phyloP scores from a whole-genome alignment of 179 eudicot genomes.

The Actinidia polygama region DNA sequence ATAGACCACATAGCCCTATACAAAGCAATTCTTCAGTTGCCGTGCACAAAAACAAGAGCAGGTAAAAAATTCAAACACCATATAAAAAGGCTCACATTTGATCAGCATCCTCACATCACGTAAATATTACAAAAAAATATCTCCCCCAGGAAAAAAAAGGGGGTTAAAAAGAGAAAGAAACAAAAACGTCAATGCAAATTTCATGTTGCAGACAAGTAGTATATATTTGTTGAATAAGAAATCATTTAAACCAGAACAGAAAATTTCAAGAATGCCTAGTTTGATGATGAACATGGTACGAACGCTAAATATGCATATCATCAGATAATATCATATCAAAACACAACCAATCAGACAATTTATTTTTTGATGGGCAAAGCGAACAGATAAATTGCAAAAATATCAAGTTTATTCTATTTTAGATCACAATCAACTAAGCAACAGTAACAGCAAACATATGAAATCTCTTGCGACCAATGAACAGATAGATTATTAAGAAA shows the following conservation, averaged over 20 bases:
- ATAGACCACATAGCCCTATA: constrained; percentile 58
- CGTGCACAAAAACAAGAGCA: not conserved
- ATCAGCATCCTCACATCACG: not conserved
- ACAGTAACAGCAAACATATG: not conserved
- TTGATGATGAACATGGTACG: not conserved
- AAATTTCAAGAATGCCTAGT: not conserved
- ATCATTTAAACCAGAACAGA: not conserved
- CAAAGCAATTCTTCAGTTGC: not conserved
- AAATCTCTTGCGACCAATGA: not conserved
- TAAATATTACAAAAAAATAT: no score
- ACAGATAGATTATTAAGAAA: not conserved
- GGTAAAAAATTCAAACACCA: not conserved
- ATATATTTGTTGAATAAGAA: not conserved
- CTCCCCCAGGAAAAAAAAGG: not conserved
- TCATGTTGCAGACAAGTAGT: not conserved
- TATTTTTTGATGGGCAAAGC: no score
- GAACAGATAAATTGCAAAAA: no score
- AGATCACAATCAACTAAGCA: not conserved
- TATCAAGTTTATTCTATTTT: no score
- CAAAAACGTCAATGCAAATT: not conserved
- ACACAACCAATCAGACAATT: no score
- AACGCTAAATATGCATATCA: no score
- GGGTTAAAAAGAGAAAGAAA: not conserved
- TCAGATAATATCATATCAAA: no score
- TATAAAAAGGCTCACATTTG: not conserved